Percentiles rank a stretch among this genome's conserved stretches.
phyloP scores from a whole-genome alignment of 176 grass and related monocot genomes.

The Tuctoria greenei region DNA sequence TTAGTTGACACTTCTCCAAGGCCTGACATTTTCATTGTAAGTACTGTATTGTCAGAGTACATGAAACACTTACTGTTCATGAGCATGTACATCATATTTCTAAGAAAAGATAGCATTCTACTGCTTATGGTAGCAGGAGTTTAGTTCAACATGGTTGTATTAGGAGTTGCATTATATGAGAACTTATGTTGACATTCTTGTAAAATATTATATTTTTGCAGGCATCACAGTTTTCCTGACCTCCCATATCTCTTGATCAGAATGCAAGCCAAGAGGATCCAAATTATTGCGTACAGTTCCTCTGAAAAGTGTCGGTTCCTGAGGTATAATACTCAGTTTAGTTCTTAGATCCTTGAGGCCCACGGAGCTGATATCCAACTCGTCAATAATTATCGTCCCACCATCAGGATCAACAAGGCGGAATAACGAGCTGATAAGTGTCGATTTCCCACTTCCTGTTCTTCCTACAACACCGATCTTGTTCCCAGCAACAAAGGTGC shows the following conservation, averaged over 20 bases:
- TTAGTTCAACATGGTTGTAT: slow-evolving; percentile 11
- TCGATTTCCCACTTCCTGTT: slow-evolving; percentile 94
- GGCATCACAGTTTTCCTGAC: slow-evolving; percentile 35
- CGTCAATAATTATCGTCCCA: slow-evolving; percentile 86
- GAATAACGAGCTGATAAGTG: slow-evolving; percentile 84
- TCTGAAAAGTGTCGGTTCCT: slow-evolving; percentile 94
- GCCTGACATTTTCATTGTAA: slow-evolving; percentile 48
- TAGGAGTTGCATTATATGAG: slow-evolving; percentile 6
- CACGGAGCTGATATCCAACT: slow-evolving; percentile 73
- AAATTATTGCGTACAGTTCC: slow-evolving; percentile 83
- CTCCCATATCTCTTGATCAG: slow-evolving; percentile 95
- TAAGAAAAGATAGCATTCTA: slow-evolving; percentile 12
- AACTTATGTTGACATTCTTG: slow-evolving; percentile 11
- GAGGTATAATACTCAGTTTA: slow-evolving; percentile 95
- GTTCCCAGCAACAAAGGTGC: slow-evolving; percentile 66
- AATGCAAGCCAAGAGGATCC: slow-evolving; percentile 80
- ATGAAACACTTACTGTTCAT: background rate
- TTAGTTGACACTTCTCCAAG: slow-evolving; percentile 86
- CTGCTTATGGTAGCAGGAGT: slow-evolving; percentile 9
- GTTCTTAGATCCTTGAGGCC: slow-evolving; percentile 93
- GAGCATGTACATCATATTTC: background rate
- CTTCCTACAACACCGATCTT: slow-evolving; percentile 90
- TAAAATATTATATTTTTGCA: background rate
- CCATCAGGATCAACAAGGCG: slow-evolving; percentile 71
- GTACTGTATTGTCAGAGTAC: slow-evolving; percentile 11